A percentile compares a stretch with the other conserved stretches of the same genome.
phyloP scores from a whole-genome alignment of 495 filamentous ascomycete genomes.

The Trichocladium antarcticum region DNA sequence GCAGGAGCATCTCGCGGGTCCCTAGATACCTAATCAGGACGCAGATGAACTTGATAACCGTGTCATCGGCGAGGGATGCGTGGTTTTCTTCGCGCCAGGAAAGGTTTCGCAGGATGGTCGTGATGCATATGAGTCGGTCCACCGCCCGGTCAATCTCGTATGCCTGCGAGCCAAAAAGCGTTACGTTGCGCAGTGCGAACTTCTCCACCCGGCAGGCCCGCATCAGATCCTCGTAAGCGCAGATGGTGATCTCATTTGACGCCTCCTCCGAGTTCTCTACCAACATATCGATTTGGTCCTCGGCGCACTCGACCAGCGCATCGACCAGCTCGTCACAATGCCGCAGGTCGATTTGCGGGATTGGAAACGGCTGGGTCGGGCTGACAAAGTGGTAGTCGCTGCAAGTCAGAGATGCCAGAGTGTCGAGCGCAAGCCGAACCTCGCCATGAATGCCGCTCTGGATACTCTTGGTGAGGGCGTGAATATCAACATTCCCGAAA shows the following conservation, averaged over 20 bases:
- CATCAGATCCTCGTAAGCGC: slow-evolving; percentile 77
- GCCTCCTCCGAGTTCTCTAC: slow-evolving; percentile 71
- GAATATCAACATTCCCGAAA: slow-evolving; percentile 77
- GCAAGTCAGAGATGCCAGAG: slow-evolving; percentile 45
- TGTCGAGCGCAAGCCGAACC: slow-evolving; percentile 77
- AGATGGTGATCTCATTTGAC: slow-evolving; percentile 68
- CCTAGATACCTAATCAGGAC: slow-evolving; percentile 75
- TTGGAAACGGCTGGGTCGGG: slow-evolving; percentile 9
- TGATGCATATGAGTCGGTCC: slow-evolving; percentile 79
- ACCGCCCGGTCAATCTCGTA: slow-evolving; percentile 79
- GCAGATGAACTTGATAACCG: slow-evolving; percentile 69
- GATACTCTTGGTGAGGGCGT: slow-evolving; percentile 84
- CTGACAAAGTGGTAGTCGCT: slow-evolving; percentile 40
- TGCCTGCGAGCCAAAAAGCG: slow-evolving; percentile 61
- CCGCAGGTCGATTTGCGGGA: slow-evolving; percentile 41
- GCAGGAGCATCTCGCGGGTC: slow-evolving; percentile 76
- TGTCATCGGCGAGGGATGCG: slow-evolving; percentile 53
- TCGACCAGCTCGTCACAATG: slow-evolving; percentile 84
- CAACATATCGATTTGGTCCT: slow-evolving; percentile 71
- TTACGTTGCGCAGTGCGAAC: slow-evolving; percentile 54
- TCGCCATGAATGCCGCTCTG: slow-evolving; percentile 85
- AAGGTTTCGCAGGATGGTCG: slow-evolving; percentile 84
- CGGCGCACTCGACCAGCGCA: slow-evolving; percentile 76
- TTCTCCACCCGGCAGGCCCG: slow-evolving; percentile 63
- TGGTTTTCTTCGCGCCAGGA: slow-evolving; percentile 72